Percentiles rank a stretch among this genome's conserved stretches.
Conservation (phyloP, 495 filamentous ascomycete genomes). For the Trichoderma reesei region DNA sequence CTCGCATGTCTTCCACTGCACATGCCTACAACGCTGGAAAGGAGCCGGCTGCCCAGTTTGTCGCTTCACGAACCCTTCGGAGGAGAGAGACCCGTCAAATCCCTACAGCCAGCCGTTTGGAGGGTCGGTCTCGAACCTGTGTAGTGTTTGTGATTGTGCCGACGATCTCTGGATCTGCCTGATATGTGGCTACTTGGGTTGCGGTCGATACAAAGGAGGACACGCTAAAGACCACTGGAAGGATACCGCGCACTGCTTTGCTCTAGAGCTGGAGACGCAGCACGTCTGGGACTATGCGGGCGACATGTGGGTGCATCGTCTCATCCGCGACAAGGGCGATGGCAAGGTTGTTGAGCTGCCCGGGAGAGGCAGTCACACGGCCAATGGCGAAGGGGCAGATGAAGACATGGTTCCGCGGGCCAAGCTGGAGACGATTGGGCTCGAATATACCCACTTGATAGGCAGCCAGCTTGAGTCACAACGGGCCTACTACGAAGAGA, state of each 20-base stretch:
- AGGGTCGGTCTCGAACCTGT: constrained; percentile 40
- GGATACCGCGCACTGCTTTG: constrained; percentile 77
- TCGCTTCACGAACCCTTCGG: constrained; percentile 58
- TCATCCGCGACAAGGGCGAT: constrained; percentile 86
- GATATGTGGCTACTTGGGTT: constrained; percentile 88
- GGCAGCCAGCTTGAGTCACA: constrained; percentile 88
- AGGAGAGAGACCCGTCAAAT: constrained; percentile 26
- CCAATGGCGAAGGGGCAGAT: constrained; percentile 25
- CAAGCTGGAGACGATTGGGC: constrained; percentile 84
- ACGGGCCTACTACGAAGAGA: constrained; percentile 86
- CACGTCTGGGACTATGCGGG: constrained; percentile 96
- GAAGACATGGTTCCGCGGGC: constrained; percentile 74
- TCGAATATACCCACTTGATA: constrained; percentile 89
- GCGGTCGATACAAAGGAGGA: constrained; percentile 85
- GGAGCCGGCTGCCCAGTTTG: constrained; percentile 91
- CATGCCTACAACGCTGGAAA: constrained; percentile 92
- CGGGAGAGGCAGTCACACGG: constrained; percentile 18
- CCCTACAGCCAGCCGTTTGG: constrained; percentile 42
- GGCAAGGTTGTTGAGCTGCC: constrained; percentile 84
- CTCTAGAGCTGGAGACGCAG: constrained; percentile 84
- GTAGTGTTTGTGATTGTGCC: constrained; percentile 63
- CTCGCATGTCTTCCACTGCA: constrained; percentile 97
- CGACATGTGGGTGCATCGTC: constrained; percentile 89
- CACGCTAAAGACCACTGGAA: constrained; percentile 95
- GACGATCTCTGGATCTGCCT: constrained; percentile 89